These are phyloP conservation scores for Yamadazyma nakazawae DNA, from an alignment of 805 yeast species.

Conservation along the genomic window DNA sequence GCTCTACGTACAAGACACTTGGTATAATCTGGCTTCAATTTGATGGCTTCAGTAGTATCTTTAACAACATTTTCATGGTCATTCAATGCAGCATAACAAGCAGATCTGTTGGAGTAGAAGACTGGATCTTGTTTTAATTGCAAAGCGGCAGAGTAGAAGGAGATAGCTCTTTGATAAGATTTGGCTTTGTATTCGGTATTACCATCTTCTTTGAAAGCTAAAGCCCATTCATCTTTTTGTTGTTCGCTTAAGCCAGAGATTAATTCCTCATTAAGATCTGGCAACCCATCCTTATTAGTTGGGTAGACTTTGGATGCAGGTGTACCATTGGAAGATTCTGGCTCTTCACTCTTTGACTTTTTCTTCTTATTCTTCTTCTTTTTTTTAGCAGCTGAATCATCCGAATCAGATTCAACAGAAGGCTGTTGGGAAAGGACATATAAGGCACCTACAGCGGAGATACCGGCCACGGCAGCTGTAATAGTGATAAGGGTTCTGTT, in stretches of 20 bases:
- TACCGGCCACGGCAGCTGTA: slow-evolving; percentile 55
- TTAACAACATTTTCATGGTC: slow-evolving; percentile 81
- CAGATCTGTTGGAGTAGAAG: slow-evolving; percentile 92
- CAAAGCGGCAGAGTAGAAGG: slow-evolving; percentile 76
- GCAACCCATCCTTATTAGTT: slow-evolving; percentile 53
- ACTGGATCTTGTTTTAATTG: slow-evolving; percentile 77
- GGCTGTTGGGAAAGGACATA: slow-evolving; percentile 33
- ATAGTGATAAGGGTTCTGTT: slow-evolving; percentile 64
- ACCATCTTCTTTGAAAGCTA: slow-evolving; percentile 85
- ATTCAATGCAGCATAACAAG: slow-evolving; percentile 83
- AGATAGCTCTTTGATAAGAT: slow-evolving; percentile 71
- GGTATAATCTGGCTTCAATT: slow-evolving; percentile 82
- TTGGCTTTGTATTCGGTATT: slow-evolving; percentile 71
- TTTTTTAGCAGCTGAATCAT: slow-evolving; percentile 27
- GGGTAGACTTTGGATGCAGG: slow-evolving; percentile 41
- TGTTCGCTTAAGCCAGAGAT: slow-evolving; percentile 44
- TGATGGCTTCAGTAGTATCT: slow-evolving; percentile 83
- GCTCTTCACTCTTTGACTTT: slow-evolving; percentile 27
- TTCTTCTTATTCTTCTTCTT: slow-evolving; percentile 48
- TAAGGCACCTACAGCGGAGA: slow-evolving; percentile 60
- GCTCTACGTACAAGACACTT: slow-evolving; percentile 94
- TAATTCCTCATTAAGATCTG: slow-evolving; percentile 48
- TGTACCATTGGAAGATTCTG: slow-evolving; percentile 17
- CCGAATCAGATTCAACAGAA: background rate
- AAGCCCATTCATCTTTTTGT: slow-evolving; percentile 62